phyloP scores from a whole-genome alignment of 768 basidiomycete genomes.

The Leccinum aurantiacum region DNA sequence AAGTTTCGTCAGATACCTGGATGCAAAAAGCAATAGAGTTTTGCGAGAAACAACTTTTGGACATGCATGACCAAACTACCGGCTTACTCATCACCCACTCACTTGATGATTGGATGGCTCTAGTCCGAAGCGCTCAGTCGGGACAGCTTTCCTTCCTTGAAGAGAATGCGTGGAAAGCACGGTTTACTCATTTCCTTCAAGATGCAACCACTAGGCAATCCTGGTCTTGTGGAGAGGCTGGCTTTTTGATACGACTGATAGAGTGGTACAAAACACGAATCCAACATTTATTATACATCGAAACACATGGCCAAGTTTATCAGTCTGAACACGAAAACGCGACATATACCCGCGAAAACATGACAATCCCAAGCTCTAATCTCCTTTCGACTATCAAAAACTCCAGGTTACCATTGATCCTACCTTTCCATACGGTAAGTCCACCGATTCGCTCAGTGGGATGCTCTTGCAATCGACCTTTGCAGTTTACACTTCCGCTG shows the following conservation, averaged over 20 bases:
- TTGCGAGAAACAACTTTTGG: conserved; percentile 39
- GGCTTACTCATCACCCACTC: conserved; percentile 30
- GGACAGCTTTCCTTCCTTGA: conserved; percentile 27
- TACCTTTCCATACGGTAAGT: conserved; percentile 51
- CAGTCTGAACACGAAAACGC: conserved; percentile 14
- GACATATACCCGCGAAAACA: conserved; percentile 9
- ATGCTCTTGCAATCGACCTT: background rate
- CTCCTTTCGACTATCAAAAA: conserved; percentile 26
- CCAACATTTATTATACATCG: conserved; percentile 45
- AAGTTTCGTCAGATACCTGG: conserved; percentile 29
- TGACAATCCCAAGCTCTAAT: conserved; percentile 18
- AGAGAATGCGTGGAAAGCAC: conserved; percentile 32
- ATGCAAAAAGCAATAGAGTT: conserved; percentile 38
- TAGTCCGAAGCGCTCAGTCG: conserved; percentile 31
- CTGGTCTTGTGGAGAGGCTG: conserved; percentile 37
- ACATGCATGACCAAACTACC: conserved; percentile 31
- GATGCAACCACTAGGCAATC: conserved; percentile 19
- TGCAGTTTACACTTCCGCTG: conserved; percentile 48
- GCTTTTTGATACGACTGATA: conserved; percentile 45
- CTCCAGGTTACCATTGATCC: conserved; percentile 40
- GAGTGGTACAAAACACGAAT: conserved; percentile 43
- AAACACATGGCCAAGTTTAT: conserved; percentile 34
- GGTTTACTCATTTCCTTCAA: conserved; percentile 33
- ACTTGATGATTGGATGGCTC: conserved; percentile 39
- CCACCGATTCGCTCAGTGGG: background rate